A percentile compares a stretch with the other conserved stretches of the same genome.
These are phyloP conservation scores for Vitis rotundifolia DNA, from an alignment of 164 flowering plant species.

Conservation along the genomic window DNA sequence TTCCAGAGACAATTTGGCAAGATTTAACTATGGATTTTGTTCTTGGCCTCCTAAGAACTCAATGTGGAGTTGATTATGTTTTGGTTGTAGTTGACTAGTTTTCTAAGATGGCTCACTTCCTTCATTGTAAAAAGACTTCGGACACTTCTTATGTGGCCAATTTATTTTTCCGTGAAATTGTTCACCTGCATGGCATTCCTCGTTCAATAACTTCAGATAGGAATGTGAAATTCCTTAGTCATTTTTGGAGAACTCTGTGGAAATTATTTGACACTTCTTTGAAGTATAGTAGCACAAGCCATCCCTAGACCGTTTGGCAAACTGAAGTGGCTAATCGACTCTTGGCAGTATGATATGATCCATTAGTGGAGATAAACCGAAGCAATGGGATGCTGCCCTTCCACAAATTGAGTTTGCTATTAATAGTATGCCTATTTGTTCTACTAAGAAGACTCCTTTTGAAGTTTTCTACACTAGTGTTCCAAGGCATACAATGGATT, in stretches of 20 bases:
- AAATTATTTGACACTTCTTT: background rate
- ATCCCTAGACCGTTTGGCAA: background rate
- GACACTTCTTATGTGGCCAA: background rate
- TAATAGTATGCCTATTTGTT: background rate
- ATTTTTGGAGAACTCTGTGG: background rate
- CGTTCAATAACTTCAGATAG: no score
- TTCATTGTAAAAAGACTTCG: background rate
- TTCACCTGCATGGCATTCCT: no score
- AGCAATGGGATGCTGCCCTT: background rate
- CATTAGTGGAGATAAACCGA: slow-evolving; percentile 7
- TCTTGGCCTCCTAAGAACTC: background rate
- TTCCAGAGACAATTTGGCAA: background rate
- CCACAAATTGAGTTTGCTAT: slow-evolving; percentile 1
- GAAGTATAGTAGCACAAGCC: background rate
- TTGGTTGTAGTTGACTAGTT: slow-evolving; percentile 8
- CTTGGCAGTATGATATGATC: background rate
- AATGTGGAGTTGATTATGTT: background rate
- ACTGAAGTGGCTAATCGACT: background rate
- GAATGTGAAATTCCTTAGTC: no score
- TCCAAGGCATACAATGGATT: background rate
- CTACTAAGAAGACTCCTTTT: no score
- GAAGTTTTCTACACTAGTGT: background rate
- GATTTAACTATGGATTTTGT: slow-evolving; percentile 4
- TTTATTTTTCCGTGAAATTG: no score
- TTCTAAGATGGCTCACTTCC: slow-evolving; percentile 1